These are phyloP conservation scores for Wickerhamiella bombiphila DNA, from an alignment of 805 yeast species.

Conservation along the genomic window DNA sequence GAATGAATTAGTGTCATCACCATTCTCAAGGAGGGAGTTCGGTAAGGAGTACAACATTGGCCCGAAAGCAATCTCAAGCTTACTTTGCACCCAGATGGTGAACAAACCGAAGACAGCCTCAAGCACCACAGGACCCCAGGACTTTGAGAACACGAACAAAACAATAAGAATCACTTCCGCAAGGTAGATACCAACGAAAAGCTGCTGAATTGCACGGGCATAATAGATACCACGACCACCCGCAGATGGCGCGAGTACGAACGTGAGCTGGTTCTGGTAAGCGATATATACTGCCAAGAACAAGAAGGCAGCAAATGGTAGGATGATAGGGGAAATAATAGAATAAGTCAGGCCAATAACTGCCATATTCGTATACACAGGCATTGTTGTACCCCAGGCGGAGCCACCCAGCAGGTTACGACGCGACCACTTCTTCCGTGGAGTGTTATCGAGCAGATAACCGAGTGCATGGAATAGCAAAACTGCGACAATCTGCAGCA, in stretches of 20 bases:
- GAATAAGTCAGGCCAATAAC: constrained; percentile 64
- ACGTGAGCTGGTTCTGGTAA: constrained; percentile 61
- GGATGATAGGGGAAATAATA: constrained; percentile 71
- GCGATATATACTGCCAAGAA: constrained; percentile 64
- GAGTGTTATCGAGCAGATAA: constrained; percentile 63
- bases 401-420: constrained; percentile 48
- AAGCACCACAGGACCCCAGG: constrained; percentile 86
- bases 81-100: constrained; percentile 56
- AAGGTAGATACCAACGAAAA: constrained; percentile 72
- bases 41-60: constrained; percentile 33
- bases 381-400: constrained; percentile 72
- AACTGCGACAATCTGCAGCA: constrained; percentile 63
- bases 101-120: constrained; percentile 49
- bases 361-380: constrained; percentile 58
- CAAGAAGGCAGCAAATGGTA: constrained; percentile 57
- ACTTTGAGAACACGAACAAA: constrained; percentile 73
- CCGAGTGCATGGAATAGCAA: constrained; percentile 60
- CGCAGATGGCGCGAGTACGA: constrained; percentile 49
- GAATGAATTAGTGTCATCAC: background rate
- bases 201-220: constrained; percentile 79
- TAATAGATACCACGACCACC: constrained; percentile 74
- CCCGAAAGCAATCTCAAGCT: constrained; percentile 52
- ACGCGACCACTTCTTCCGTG: constrained; percentile 83
- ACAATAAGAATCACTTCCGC: constrained; percentile 82
- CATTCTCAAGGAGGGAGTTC: constrained; percentile 18